Conservation (phyloP, 352 stramenopile species). For the Pythium rishiriense region DNA sequence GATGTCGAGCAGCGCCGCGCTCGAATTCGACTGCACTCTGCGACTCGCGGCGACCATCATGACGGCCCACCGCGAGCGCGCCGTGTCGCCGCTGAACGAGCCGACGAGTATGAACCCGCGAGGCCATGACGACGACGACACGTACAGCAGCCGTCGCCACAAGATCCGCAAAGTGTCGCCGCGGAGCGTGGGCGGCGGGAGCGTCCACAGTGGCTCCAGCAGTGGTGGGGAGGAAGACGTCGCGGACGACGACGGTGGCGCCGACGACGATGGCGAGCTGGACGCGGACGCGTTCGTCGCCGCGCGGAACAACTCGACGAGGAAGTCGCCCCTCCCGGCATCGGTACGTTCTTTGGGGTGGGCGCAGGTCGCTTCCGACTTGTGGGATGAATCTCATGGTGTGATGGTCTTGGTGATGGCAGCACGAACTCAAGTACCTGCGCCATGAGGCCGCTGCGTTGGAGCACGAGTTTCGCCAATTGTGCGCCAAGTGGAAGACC, state of each 20-base stretch:
- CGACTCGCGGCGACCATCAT: conserved; percentile 17
- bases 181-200: conserved; percentile 4
- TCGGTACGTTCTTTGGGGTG: conserved; percentile 2
- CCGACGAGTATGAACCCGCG: too few species aligned
- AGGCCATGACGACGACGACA: neutral
- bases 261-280: conserved; percentile 3
- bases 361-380: neutral
- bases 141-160: neutral
- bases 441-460: conserved; percentile 39
- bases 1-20: neutral
- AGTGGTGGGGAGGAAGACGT: conserved; percentile 14
- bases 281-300: conserved; percentile 24
- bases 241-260: neutral
- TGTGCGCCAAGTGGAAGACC: conserved; percentile 46
- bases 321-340: conserved; percentile 15
- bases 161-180: conserved; percentile 21
- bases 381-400: neutral
- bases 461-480: conserved; percentile 33
- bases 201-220: conserved; percentile 9
- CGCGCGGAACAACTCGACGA: conserved; percentile 12
- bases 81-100: neutral
- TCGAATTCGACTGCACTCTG: conserved; percentile 15
- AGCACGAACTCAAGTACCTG: conserved; percentile 57
- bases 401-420: neutral
- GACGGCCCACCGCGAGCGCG: conserved; percentile 7